phyloP scores from a whole-genome alignment of 805 yeast species.

The Pichia kluyveri region DNA sequence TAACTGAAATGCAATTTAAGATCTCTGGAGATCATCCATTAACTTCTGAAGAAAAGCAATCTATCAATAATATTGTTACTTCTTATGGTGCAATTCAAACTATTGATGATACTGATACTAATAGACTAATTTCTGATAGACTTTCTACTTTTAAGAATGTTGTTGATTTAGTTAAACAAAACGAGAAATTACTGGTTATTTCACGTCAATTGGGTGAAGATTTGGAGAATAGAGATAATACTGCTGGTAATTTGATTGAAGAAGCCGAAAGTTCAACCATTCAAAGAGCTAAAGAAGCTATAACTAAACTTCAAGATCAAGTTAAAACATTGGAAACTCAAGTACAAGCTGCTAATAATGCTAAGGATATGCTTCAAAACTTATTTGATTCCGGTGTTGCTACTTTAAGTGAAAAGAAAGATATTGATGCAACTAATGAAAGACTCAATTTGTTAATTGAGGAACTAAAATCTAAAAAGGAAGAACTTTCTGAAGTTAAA shows the following conservation, averaged over 20 bases:
- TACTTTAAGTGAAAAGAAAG: conserved; percentile 8
- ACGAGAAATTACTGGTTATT: conserved; percentile 59
- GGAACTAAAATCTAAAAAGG: conserved; percentile 26
- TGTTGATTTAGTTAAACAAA: conserved; percentile 62
- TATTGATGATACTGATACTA: conserved; percentile 52
- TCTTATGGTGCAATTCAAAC: conserved; percentile 11
- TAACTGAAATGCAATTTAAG: conserved; percentile 56
- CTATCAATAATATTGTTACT: conserved; percentile 46
- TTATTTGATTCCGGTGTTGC: conserved; percentile 24
- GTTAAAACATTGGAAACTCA: conserved; percentile 42
- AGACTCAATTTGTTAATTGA: conserved; percentile 20
- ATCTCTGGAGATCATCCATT: conserved; percentile 52
- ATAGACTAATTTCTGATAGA: conserved; percentile 59
- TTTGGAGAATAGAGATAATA: conserved; percentile 54
- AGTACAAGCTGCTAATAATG: conserved; percentile 47
- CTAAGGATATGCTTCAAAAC: conserved; percentile 54
- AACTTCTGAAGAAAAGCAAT: conserved; percentile 53
- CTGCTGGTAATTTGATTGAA: conserved; percentile 39
- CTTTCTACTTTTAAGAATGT: conserved; percentile 62
- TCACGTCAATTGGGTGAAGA: conserved; percentile 65
- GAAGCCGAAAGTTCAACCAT: conserved; percentile 20
- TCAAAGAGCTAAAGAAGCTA: conserved; percentile 53
- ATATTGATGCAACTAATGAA: conserved; percentile 13
- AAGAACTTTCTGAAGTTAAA: conserved; percentile 31
- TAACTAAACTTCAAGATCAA: conserved; percentile 51